These are phyloP conservation scores for Agaricus subrufescens DNA, from an alignment of 768 basidiomycete species.

Conservation along the genomic window DNA sequence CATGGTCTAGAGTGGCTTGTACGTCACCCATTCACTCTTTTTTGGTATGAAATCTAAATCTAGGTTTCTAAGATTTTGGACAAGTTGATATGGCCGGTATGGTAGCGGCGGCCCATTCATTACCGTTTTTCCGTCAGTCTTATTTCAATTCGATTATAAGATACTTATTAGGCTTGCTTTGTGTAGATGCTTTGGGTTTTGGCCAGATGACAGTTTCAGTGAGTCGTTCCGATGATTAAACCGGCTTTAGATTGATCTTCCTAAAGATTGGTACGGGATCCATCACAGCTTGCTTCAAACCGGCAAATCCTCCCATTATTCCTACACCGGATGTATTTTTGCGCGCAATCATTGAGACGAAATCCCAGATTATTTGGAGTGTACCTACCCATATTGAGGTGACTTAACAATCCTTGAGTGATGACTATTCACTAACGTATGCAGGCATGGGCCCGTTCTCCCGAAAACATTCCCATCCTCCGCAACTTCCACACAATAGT, in stretches of 20 bases:
- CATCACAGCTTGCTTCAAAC: slow-evolving; percentile 19
- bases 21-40: background rate
- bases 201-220: slow-evolving; percentile 8
- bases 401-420: background rate
- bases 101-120: slow-evolving; percentile 13
- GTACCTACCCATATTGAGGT: slow-evolving; percentile 20
- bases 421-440: background rate
- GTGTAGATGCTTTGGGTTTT: slow-evolving; percentile 14
- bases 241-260: background rate
- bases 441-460: slow-evolving; percentile 11
- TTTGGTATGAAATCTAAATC: background rate
- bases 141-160: background rate
- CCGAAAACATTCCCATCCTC: slow-evolving; percentile 10
- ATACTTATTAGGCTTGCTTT: too few species aligned
- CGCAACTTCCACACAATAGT: slow-evolving; percentile 14
- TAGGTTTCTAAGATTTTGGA: slow-evolving; percentile 13
- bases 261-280: slow-evolving; percentile 8
- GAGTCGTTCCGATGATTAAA: background rate
- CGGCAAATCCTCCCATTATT: slow-evolving; percentile 10
- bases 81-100: slow-evolving; percentile 18
- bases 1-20: slow-evolving; percentile 14
- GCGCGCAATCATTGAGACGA: slow-evolving; percentile 4
- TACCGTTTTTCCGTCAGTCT: slow-evolving; percentile 17
- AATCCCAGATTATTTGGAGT: slow-evolving; percentile 3
- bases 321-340: slow-evolving; percentile 17